Conservation (phyloP, 345 rosid species). For the Pelargonium nanum region DNA sequence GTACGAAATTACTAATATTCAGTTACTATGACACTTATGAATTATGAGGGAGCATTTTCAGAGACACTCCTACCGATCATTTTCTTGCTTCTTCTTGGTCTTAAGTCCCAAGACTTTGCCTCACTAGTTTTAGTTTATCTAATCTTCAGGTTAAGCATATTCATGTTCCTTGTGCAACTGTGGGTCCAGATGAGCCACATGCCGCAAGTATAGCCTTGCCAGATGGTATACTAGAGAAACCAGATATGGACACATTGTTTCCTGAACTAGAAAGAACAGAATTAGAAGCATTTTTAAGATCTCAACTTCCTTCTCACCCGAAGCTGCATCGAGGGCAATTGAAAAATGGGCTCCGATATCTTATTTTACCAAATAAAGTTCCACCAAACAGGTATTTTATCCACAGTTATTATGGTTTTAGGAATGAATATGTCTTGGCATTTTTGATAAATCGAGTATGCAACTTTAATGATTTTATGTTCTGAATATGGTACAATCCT, state of each 20-base stretch:
- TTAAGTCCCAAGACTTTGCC: background rate
- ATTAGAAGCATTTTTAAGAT: slow-evolving; percentile 46
- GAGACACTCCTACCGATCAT: background rate
- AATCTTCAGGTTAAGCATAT: slow-evolving; percentile 36
- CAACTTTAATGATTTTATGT: background rate
- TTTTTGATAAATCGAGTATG: background rate
- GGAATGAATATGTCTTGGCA: background rate
- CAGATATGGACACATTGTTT: slow-evolving; percentile 44
- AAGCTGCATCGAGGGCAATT: slow-evolving; percentile 72
- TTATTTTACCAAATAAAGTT: slow-evolving; percentile 91
- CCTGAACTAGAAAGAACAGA: slow-evolving; percentile 36
- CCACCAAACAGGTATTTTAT: slow-evolving; percentile 74
- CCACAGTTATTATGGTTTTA: slow-evolving; percentile 2
- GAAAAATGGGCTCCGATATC: slow-evolving; percentile 92
- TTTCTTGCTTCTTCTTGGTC: slow-evolving; percentile 5
- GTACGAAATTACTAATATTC: background rate
- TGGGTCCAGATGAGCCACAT: slow-evolving; percentile 98
- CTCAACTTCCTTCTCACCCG: slow-evolving; percentile 83
- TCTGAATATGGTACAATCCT: background rate
- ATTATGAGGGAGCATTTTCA: background rate
- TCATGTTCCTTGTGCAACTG: slow-evolving; percentile 51
- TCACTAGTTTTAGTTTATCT: slow-evolving; percentile 1
- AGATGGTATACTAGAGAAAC: slow-evolving; percentile 65
- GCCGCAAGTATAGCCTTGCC: slow-evolving; percentile 84
- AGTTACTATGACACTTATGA: no score